Percentiles rank a stretch among this genome's conserved stretches.
Evolutionary conservation across 2,329 filamentous ascomycete species (phyloP).

Genomic region (Calonectria naviculata): DNA sequence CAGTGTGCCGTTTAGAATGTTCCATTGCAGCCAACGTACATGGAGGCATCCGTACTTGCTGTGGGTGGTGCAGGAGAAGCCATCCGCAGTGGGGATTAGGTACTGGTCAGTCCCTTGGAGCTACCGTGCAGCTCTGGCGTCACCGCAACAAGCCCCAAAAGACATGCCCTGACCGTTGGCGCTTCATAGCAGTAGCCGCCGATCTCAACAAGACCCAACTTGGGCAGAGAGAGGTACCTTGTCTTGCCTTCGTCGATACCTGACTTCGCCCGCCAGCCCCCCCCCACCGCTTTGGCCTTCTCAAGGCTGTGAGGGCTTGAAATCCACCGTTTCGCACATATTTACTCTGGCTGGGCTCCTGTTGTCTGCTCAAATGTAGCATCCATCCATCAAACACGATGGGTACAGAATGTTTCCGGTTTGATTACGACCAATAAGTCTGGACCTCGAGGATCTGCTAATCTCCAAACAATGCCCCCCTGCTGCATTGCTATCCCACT

Average conservation of each 20-base stretch:
- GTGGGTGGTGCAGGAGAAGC: not conserved
- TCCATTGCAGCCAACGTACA: conserved; percentile 4
- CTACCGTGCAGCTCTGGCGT: not conserved
- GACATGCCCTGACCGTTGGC: not conserved
- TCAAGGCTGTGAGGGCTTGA: not conserved
- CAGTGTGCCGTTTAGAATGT: conserved; percentile 5
- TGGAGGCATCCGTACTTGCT: not conserved
- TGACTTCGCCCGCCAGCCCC: not conserved
- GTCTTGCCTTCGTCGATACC: not conserved
- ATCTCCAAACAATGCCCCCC: not conserved
- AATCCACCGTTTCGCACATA: not conserved
- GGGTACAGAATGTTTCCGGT: not conserved
- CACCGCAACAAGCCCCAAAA: conserved; percentile 4
- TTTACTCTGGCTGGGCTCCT: not conserved
- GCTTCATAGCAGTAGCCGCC: not conserved
- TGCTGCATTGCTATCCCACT: not conserved
- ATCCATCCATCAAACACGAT: not conserved
- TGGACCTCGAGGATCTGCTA: not conserved
- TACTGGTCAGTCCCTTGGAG: not conserved
- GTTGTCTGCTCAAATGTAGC: not conserved
- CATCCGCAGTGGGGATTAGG: not conserved
- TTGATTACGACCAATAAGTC: not conserved
- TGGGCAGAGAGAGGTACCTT: not conserved
- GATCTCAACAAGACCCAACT: conserved; percentile 3
- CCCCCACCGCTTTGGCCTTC: not conserved